Conservation (phyloP, 495 filamentous ascomycete species). For the Immersiella caudata region DNA sequence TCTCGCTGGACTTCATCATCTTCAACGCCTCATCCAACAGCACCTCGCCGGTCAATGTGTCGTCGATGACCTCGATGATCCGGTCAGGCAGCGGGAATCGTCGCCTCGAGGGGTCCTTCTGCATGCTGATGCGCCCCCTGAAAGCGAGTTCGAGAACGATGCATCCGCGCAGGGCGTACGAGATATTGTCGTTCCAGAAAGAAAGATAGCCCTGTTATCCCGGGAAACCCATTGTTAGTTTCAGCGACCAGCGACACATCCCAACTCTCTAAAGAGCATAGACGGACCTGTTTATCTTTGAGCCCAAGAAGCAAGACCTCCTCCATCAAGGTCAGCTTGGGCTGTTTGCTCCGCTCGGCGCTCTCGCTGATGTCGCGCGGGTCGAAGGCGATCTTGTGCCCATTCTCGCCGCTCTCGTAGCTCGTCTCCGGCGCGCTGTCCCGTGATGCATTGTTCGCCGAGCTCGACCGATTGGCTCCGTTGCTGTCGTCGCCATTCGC, state of each 20-base stretch:
- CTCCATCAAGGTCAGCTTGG: conserved; percentile 98
- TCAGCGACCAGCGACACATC: not conserved
- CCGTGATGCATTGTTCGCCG: conserved; percentile 44
- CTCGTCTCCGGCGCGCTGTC: conserved; percentile 82
- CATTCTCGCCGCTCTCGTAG: conserved; percentile 91
- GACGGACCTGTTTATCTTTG: conserved; percentile 94
- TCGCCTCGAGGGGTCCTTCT: conserved; percentile 90
- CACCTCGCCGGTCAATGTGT: conserved; percentile 95
- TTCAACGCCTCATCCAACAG: conserved; percentile 97
- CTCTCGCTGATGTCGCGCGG: conserved; percentile 97
- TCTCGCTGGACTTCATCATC: conserved; percentile 99
- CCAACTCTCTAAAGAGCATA: not conserved
- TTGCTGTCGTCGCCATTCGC: conserved; percentile 33
- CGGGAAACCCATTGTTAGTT: not conserved
- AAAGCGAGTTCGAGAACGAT: conserved; percentile 98
- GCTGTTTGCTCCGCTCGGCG: conserved; percentile 94
- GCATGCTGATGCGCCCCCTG: conserved; percentile 95
- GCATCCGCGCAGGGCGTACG: conserved; percentile 93
- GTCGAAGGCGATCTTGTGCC: conserved; percentile 98
- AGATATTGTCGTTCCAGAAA: conserved; percentile 99
- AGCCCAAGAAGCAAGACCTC: conserved; percentile 91
- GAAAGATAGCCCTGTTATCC: conserved; percentile 83
- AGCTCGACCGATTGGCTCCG: conserved; percentile 43
- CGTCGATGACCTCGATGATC: conserved; percentile 94
- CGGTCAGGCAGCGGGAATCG: conserved; percentile 91